Base-by-base conservation (phyloP, 805 yeast genomes). In the Schizosaccharomyces japonicus region DNA sequence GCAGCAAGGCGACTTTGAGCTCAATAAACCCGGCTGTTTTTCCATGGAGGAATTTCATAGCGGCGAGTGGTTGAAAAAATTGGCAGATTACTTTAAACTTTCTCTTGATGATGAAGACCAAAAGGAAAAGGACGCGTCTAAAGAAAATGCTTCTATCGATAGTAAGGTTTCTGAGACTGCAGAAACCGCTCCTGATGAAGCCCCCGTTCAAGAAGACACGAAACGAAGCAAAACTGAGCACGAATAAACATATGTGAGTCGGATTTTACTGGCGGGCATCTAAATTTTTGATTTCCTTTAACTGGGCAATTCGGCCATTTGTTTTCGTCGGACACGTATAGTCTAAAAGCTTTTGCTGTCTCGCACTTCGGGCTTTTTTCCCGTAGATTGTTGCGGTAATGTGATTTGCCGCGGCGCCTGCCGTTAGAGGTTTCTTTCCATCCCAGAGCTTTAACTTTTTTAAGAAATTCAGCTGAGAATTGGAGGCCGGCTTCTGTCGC, bases 1-100 rank as follows among this genome's bases (percentile, higher is more conserved):
- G 7, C 67, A 71, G 49, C 98, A 92, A 61, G 82, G 82, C 2
- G 79, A 79, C 44, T 90, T 47, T n/a, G 45, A 13, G 4, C 29
- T 42, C 7, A 27, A 11, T 27, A 4, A 21, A 6, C 27, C 17
- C 4, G n/a, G 15, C 10, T 36, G 42, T 3, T 36, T 36, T 11
- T 25, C 17, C 15, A 19, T 36, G 6, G 25, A 17, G 2, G 42
- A 36, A 19, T 36, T 36, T 36, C 27, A 17, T 8, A 13, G 27
- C 23, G 27, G 27, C 3, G 42, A 27, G 13, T 36, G 42, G 42
- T 25, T 19, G 28, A 15, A 36, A 36, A 36, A 36, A 36, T 23
- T 36, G n/a, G 42, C 28, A 4, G 17, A 25, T 2, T 17, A 13
- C 13, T 36, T 36, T 5, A 36, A 36, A 36, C 25, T 36, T n/a